Percentiles rank a stretch among this genome's conserved stretches.
Evolutionary conservation across 2,329 filamentous ascomycete genomes (phyloP).

Genomic region (Xylaria sp.): DNA sequence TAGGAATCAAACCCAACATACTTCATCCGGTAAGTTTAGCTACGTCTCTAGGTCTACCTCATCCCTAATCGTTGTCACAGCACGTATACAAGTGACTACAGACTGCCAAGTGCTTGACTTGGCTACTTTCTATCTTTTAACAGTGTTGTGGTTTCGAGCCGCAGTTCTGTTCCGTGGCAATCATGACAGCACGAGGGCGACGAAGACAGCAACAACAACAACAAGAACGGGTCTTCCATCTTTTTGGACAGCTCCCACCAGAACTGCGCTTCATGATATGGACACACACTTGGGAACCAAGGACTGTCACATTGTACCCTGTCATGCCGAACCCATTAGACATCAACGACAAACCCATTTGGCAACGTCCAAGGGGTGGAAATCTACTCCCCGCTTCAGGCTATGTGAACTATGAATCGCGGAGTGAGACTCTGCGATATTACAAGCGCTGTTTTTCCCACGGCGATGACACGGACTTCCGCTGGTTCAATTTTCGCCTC

Average conservation of each 20-base stretch:
- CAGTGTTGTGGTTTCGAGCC: no score
- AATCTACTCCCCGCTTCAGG: slow-evolving; percentile 15
- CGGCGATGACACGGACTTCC: slow-evolving; percentile 6
- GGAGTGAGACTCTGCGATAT: slow-evolving; percentile 14
- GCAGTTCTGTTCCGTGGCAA: no score
- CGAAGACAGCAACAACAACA: neutral
- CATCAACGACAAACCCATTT: neutral
- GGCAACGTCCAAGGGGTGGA: neutral
- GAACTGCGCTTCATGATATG: slow-evolving; percentile 15
- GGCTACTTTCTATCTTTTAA: no score
- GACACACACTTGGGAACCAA: slow-evolving; percentile 16
- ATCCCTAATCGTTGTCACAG: no score
- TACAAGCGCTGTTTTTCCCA: slow-evolving; percentile 22
- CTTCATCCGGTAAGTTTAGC: no score
- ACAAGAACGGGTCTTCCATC: slow-evolving; percentile 10
- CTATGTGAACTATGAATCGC: slow-evolving; percentile 23
- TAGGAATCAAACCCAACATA: no score
- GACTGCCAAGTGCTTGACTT: no score
- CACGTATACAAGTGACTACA: no score
- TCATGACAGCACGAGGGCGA: neutral
- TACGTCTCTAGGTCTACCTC: no score
- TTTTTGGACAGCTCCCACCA: slow-evolving; percentile 15
- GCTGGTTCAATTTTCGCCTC: slow-evolving; percentile 25
- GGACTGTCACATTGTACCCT: slow-evolving; percentile 10
- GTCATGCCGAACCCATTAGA: no score